These are phyloP conservation scores for Dalbergia cultrata DNA, from an alignment of 306 rosid genomes.

Conservation along the genomic window DNA sequence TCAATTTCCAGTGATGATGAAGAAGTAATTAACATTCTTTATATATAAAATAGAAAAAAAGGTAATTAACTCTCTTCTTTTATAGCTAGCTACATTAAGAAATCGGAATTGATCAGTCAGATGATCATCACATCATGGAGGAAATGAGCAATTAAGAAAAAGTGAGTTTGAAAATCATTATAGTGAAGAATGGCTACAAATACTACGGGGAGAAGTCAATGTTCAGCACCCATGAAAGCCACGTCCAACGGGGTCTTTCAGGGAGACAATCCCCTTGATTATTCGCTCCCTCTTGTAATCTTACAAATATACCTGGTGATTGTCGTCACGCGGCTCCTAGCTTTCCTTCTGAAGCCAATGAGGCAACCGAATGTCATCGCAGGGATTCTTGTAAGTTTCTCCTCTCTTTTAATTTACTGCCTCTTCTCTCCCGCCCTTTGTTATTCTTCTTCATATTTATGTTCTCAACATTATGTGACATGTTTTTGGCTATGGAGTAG, in stretches of 20 bases:
- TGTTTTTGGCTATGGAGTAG: too few relatives aligned
- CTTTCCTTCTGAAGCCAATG: slow-evolving; percentile 28
- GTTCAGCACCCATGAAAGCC: slow-evolving; percentile 61
- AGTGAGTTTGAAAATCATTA: neutral
- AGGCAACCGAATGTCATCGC: slow-evolving; percentile 44
- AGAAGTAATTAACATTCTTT: too few relatives aligned
- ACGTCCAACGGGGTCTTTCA: slow-evolving; percentile 82
- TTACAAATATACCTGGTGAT: slow-evolving; percentile 43
- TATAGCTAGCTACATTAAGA: too few relatives aligned
- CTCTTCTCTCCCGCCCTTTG: too few relatives aligned
- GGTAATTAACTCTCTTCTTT: too few relatives aligned
- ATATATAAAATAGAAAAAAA: too few relatives aligned
- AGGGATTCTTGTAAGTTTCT: slow-evolving; percentile 62
- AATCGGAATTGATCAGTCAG: too few relatives aligned
- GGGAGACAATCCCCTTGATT: slow-evolving; percentile 73
- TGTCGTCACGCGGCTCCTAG: slow-evolving; percentile 26
- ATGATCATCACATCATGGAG: slow-evolving; percentile 36
- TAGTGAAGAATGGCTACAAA: slow-evolving; percentile 55
- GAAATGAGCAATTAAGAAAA: slow-evolving; percentile 14
- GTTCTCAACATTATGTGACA: too few relatives aligned
- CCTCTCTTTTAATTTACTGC: neutral
- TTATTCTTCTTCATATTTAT: too few relatives aligned
- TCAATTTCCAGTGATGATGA: too few relatives aligned
- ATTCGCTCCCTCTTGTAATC: slow-evolving; percentile 72
- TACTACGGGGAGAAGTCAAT: slow-evolving; percentile 28